Evolutionary conservation across 148 eudicot genomes (phyloP).

Genomic region (Diospyros lotus): DNA sequence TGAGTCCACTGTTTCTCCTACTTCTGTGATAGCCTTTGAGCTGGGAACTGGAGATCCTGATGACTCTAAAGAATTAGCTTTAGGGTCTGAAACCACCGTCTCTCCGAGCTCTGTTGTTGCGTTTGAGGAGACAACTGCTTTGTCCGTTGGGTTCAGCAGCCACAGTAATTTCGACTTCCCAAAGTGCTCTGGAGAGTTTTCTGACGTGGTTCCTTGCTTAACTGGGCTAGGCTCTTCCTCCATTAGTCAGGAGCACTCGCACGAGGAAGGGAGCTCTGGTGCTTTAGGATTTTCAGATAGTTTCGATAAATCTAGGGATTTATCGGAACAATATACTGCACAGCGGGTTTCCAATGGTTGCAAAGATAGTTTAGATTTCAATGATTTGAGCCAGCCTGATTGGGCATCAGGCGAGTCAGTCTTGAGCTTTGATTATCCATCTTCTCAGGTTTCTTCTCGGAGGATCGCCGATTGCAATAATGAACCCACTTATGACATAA

Average conservation of each 20-base stretch:
- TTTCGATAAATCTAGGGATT: slow-evolving; percentile 61
- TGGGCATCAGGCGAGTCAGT: slow-evolving; percentile 77
- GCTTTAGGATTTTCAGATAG: slow-evolving; percentile 67
- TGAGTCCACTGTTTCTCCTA: slow-evolving; percentile 57
- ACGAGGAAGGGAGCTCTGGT: slow-evolving; percentile 68
- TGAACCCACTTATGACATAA: slow-evolving; percentile 46
- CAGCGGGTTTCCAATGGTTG: slow-evolving; percentile 47
- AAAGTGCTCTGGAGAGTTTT: slow-evolving; percentile 50
- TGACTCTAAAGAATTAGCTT: slow-evolving; percentile 49
- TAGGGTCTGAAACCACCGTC: slow-evolving; percentile 46
- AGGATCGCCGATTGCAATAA: slow-evolving; percentile 58
- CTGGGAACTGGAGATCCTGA: slow-evolving; percentile 28
- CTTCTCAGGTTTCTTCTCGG: slow-evolving; percentile 72
- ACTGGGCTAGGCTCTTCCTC: slow-evolving; percentile 57
- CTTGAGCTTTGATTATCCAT: slow-evolving; percentile 67
- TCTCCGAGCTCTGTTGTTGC: slow-evolving; percentile 33
- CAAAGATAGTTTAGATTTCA: slow-evolving; percentile 41
- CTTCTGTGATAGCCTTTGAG: slow-evolving; percentile 74
- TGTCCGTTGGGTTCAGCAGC: slow-evolving; percentile 33
- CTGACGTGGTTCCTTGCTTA: slow-evolving; percentile 51
- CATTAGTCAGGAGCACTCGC: slow-evolving; percentile 48
- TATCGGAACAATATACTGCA: slow-evolving; percentile 44
- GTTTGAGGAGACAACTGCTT: slow-evolving; percentile 25
- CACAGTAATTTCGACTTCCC: slow-evolving; percentile 31
- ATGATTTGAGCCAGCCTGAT: slow-evolving; percentile 51